These are phyloP conservation scores for Citrus unshiu DNA, from an alignment of 345 rosid species.

Conservation along the genomic window DNA sequence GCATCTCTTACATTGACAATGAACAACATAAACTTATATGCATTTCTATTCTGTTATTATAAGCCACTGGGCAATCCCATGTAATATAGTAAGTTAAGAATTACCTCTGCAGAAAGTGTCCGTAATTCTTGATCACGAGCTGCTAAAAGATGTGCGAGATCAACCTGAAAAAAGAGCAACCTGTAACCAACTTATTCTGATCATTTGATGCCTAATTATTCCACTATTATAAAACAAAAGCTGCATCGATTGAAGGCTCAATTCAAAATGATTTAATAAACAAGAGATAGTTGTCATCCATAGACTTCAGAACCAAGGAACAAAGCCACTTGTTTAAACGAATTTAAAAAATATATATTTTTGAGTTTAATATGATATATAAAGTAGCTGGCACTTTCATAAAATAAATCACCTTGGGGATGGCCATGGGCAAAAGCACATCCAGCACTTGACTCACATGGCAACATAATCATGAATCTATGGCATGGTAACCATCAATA, in stretches of 20 bases:
- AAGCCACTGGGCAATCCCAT: not conserved
- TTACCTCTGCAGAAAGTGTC: slow-evolving; percentile 91
- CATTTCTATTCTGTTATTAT: not conserved
- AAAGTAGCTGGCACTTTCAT: not conserved
- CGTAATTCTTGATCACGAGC: slow-evolving; percentile 94
- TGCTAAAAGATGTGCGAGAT: slow-evolving; percentile 88
- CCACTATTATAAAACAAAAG: not conserved
- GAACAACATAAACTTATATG: not conserved
- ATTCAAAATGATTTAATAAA: not conserved
- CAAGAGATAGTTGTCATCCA: not conserved
- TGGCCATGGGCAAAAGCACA: not conserved
- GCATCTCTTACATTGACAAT: not conserved
- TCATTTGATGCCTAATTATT: not conserved
- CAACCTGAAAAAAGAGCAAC: slow-evolving; percentile 53
- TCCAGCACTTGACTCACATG: not conserved
- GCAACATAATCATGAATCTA: not conserved
- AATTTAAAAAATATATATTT: not conserved
- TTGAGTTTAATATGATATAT: not conserved
- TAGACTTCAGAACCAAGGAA: not conserved
- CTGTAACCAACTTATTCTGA: not conserved
- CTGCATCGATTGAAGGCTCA: not conserved
- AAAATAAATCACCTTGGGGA: not conserved
- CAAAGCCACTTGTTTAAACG: not conserved
- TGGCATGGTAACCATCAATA: not conserved
- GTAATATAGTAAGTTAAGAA: not conserved